Evolutionary conservation across 1,139 yeast genomes (phyloP).

Genomic region (Suhomyces bokatorum): DNA sequence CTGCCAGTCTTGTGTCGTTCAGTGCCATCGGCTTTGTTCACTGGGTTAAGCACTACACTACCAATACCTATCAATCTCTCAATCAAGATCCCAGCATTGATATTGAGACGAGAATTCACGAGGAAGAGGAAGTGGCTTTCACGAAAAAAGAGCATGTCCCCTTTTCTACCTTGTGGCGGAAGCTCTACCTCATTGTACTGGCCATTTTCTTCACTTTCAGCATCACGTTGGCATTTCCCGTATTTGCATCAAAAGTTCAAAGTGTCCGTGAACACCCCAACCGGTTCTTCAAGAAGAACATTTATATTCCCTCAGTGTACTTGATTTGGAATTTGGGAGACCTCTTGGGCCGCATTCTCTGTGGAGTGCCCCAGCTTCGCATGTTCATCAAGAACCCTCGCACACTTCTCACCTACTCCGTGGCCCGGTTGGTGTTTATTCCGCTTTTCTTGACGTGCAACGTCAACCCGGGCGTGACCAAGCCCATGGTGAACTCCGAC

Average conservation of each 20-base stretch:
- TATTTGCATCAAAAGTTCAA: conserved; percentile 75
- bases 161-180: conserved; percentile 52
- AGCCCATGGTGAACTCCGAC: conserved; percentile 56
- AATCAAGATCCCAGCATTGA: conserved; percentile 3
- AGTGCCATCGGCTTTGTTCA: conserved; percentile 45
- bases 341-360: conserved; percentile 67
- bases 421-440: conserved; percentile 54
- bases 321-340: conserved; percentile 91
- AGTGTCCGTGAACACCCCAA: conserved; percentile 45
- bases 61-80: conserved; percentile 19
- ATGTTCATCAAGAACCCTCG: conserved; percentile 41
- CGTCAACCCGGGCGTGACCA: conserved; percentile 36
- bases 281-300: conserved; percentile 42
- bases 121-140: neutral
- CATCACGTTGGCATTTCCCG: conserved; percentile 83
- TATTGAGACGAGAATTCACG: conserved; percentile 1
- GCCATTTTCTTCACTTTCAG: conserved; percentile 75
- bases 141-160: conserved; percentile 38
- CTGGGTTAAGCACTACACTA: conserved; percentile 30
- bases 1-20: conserved; percentile 64
- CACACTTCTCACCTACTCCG: conserved; percentile 50
- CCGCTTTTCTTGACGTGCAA: conserved; percentile 74
- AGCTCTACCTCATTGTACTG: conserved; percentile 61
- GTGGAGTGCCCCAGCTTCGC: conserved; percentile 52
- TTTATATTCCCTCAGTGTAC: conserved; percentile 76